Evolutionary conservation across 768 basidiomycete genomes (phyloP), one percentile per base, ranked within the genome.

Genomic region (Paxillus ammoniavirescens): DNA sequence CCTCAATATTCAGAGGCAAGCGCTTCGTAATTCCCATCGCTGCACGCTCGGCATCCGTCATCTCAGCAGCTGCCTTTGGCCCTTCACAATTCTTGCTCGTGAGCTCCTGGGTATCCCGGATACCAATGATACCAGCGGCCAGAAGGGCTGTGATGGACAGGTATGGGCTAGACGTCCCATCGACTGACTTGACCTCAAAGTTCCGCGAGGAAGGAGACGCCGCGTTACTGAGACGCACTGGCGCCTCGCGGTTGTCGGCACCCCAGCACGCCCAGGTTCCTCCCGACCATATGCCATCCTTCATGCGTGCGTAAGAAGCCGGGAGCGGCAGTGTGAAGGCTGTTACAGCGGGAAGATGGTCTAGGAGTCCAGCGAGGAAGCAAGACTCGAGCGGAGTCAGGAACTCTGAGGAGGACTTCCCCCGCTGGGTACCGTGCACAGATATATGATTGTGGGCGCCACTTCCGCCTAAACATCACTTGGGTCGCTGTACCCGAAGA

Each of bases 261-360:
- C 88, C 88, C 83, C 84, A 90, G 55, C 69, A 74, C 45, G 82
- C 77, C 62, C 81, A 87, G 1, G 87, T 89, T 8, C 88, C 88
- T 21, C 88, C 86, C 0, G 82, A 76, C 84, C 85, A 87, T 14
- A 81, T 76, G 4, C 85, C 84, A 58, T 91, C 88, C 3, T 50
- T 43, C 70, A 90, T 75, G 8, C 88, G 80, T n/a, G 74, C 70
- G 68, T 87, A 91, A 4, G 89, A 91, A 0, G 81, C 75, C 0
- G 71, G 60, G 1, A 78, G 79, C 5, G 89, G 86, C 0, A 87
- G 69, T 0, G 80, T 82, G 54, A 90, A 71, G 5, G 81, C 80
- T n/a, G 78, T 69, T 41, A 86, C 57, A 4, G 82, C 77, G 2
- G 81, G 82, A 8, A 90, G 75, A 61, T 86, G 78, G 7, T 63